Evolutionary conservation across 1,139 yeast species (phyloP), one percentile per base, ranked within the genome.

Genomic region (Candida glucosophila): DNA sequence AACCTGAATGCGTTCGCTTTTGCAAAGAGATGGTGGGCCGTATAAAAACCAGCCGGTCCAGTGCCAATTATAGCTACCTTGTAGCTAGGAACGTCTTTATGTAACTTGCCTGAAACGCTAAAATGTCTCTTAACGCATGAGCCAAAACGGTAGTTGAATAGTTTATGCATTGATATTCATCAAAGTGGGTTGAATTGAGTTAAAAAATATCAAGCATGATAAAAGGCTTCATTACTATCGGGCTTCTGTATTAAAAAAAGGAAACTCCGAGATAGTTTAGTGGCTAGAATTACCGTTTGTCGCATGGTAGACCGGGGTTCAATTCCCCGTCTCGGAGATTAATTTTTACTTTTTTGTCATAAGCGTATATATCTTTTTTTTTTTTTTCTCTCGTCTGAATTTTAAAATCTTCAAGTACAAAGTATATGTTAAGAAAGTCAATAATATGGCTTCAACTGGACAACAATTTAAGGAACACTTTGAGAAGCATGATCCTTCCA

Each of bases 31-130:
- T 83, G 77, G 38, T 81, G 74, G 0, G 88, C 88, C 1, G 96
- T 79, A 50, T 90, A 90, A 48, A 90, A 86, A 1, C 95, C 97
- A 0, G 96, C 92, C 0, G 99, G 98, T 0, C 99, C 99, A 0
- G 96, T 73, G 1, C 99, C 99, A 2, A 90, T 74, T 8, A 90
- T 68, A 2, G 97, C 90, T 12, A 78, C 59, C 26, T 59, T 19
- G 12, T 16, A 16, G n/a, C 9, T n/a, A 16, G 9, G n/a, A 16
- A 16, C 9, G 18, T n/a, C 18, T 16, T 16, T 8, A 16, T 16
- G n/a, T n/a, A 16, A n/a, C n/a, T n/a, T n/a, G n/a, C n/a, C n/a
- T n/a, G n/a, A n/a, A n/a, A n/a, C n/a, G n/a, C n/a, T n/a, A n/a
- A n/a, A n/a, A n/a, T n/a, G n/a, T n/a, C n/a, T n/a, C n/a, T n/a